Conservation (phyloP, 2,329 filamentous ascomycete genomes). For the Venturia carpophila region DNA sequence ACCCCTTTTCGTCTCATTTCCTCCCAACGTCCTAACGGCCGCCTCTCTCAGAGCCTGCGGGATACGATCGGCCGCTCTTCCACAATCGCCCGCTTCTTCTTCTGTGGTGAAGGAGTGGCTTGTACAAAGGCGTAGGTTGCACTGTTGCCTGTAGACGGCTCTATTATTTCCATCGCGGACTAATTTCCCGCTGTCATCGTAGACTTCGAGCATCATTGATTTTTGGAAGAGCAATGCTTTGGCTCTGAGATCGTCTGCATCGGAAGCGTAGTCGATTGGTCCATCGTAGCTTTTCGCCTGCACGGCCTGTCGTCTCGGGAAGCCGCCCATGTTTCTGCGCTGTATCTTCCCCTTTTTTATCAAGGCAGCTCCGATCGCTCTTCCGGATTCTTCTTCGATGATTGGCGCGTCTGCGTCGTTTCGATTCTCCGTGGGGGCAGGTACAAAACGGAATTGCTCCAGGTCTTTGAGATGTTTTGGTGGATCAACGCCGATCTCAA, state of each 20-base stretch:
- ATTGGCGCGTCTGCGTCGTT: neutral
- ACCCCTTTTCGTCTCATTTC: conserved; percentile 23
- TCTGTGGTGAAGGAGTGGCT: conserved; percentile 23
- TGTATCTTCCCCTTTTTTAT: conserved; percentile 30
- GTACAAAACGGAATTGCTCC: conserved; percentile 27
- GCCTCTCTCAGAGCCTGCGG: conserved; percentile 30
- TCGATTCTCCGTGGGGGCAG: conserved; percentile 15
- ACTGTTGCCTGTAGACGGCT: neutral
- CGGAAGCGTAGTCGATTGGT: conserved; percentile 28
- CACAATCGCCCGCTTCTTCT: conserved; percentile 35
- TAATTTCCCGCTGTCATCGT: neutral
- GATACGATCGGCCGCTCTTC: conserved; percentile 35
- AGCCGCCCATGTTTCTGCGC: conserved; percentile 32
- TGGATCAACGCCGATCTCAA: conserved; percentile 37
- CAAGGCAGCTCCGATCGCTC: conserved; percentile 25
- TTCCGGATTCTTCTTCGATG: conserved; percentile 24
- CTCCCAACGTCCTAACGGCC: neutral
- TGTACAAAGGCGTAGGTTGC: conserved; percentile 1
- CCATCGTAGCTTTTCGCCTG: conserved; percentile 39
- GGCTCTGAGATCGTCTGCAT: conserved; percentile 25
- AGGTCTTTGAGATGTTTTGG: conserved; percentile 25
- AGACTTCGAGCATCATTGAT: neutral
- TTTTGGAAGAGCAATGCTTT: conserved; percentile 32
- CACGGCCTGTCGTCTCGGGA: conserved; percentile 39
- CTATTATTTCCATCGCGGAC: neutral